Evolutionary conservation across 2,329 filamentous ascomycete genomes (phyloP), one percentile per base, ranked within the genome.

Genomic region (Orbilia blumenaviensis): DNA sequence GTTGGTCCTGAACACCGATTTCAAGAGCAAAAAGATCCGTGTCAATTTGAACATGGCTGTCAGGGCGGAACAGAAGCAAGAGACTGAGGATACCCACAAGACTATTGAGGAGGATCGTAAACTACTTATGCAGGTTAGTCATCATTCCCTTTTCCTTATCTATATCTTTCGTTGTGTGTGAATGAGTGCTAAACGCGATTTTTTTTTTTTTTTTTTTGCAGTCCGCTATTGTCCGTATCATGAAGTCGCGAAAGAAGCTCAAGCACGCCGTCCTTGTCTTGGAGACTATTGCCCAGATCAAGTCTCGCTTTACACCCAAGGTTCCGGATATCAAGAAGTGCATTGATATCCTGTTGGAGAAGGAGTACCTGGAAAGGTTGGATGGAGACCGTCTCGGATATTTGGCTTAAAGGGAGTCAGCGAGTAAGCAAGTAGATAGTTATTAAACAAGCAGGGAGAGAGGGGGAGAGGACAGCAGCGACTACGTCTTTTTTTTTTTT

Each of bases 191-290:
- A n/a, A n/a, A n/a, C n/a, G n/a, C n/a, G 34, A 29, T 52, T 38
- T 14, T 38, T 14, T 38, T 38, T 38, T 38, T 38, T 38, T 38
- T 38, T 38, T 38, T 25, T n/a, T 34, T 46, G 23, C 27, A 68
- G 42, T 98, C 95, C 78, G 94, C 94, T 23, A 98, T 99, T 83
- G 95, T 99, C 69, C 92, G 95, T 81, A 97, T 99, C 85, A 99
- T 99, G 95, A 99, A 99, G 86, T 96, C 94, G 2, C 91, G 95
- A 77, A 98, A 99, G 89, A 92, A 91, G 85, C 96, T 98, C 92
- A 98, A 97, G 88, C 94, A 99, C 84, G 90, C 91, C 77, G 91
- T 95, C 82, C 90, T 99, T 10, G 93, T 99, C 66, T 91, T 92
- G 81, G 95, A 99, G 84, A 96, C 94, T 23, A 98, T 99, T 83